phyloP scores from a whole-genome alignment of 768 basidiomycete genomes.

The Hemileccinum impolitum region DNA sequence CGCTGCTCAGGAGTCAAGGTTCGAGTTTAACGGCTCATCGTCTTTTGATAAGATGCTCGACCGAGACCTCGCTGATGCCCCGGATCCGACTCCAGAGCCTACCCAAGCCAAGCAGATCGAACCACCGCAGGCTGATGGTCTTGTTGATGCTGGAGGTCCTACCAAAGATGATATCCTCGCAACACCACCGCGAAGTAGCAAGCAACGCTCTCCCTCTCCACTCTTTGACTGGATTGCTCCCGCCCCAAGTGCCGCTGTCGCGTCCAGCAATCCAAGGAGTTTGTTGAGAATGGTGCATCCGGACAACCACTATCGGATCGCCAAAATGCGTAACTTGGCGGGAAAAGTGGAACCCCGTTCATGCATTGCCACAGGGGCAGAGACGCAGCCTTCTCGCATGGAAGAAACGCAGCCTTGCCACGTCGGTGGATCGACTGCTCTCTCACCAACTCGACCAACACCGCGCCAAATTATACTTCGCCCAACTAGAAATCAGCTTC shows the following conservation, averaged over 20 bases:
- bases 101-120: constrained; percentile 9
- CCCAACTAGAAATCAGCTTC: not conserved
- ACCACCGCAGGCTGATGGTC: constrained; percentile 2
- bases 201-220: constrained; percentile 8
- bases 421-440: not conserved
- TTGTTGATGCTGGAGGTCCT: constrained; percentile 4
- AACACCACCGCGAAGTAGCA: constrained; percentile 1
- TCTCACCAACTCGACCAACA: not conserved
- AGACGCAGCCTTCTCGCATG: constrained; percentile 17
- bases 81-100: constrained; percentile 23
- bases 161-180: not conserved
- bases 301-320: constrained; percentile 28
- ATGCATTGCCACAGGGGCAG: constrained; percentile 5
- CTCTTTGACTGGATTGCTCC: constrained; percentile 24
- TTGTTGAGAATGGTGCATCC: constrained; percentile 35
- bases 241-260: constrained; percentile 8
- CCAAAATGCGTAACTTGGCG: constrained; percentile 22
- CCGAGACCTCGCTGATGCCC: constrained; percentile 27
- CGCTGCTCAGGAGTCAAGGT: constrained; percentile 26
- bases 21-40: constrained; percentile 39
- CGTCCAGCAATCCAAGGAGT: constrained; percentile 28
- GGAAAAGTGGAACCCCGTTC: constrained; percentile 19
- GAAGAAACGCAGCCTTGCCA: constrained; percentile 18
- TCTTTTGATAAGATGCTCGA: constrained; percentile 39
- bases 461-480: not conserved